Conservation (phyloP, 176 grass and related monocot genomes). For the Saccharum officinarum region DNA sequence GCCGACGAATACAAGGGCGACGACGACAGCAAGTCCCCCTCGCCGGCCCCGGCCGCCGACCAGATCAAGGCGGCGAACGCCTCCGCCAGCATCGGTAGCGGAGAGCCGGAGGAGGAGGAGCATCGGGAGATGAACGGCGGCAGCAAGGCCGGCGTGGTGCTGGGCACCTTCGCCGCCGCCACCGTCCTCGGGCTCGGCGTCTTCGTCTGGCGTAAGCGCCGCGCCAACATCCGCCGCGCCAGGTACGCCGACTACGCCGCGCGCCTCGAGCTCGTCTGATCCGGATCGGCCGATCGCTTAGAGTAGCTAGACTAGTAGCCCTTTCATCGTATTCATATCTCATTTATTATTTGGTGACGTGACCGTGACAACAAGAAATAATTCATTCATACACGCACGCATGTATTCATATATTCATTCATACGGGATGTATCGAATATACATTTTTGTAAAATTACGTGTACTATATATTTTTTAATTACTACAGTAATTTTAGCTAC, state of each 20-base stretch:
- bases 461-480: neutral
- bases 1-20: neutral
- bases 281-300: neutral
- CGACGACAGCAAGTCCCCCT: neutral
- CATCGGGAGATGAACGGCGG: conserved; percentile 40
- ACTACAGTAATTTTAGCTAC: neutral
- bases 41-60: conserved; percentile 32
- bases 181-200: conserved; percentile 48
- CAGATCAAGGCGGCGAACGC: conserved; percentile 1
- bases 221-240: conserved; percentile 72
- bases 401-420: too few relatives aligned
- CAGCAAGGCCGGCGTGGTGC: conserved; percentile 62
- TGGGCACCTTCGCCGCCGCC: conserved; percentile 50
- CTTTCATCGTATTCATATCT: neutral
- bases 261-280: conserved; percentile 71
- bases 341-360: neutral
- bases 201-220: conserved; percentile 66
- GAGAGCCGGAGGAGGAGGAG: neutral
- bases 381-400: too few relatives aligned
- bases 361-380: too few relatives aligned
- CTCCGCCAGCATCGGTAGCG: neutral
- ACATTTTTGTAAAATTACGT: neutral
- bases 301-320: neutral
- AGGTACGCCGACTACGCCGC: conserved; percentile 75
- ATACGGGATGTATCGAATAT: neutral